phyloP scores from a whole-genome alignment of 192 early-diverging fungal species.

The Kappamyces sp. region DNA sequence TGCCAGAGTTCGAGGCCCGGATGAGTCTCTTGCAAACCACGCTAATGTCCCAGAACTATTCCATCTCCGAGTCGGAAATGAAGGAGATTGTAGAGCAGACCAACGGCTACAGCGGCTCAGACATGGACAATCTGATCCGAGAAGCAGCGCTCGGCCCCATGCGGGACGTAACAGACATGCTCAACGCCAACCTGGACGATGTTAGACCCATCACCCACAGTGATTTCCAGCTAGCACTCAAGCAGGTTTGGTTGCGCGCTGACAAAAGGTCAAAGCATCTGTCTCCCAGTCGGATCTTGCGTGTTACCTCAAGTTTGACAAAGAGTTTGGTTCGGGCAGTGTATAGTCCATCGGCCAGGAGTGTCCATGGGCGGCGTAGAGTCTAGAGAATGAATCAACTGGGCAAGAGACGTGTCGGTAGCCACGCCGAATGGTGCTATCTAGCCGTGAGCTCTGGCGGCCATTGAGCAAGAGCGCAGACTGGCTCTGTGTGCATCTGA shows the following conservation, averaged over 20 bases:
- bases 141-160: constrained; percentile 63
- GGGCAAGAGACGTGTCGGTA: no score
- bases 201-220: constrained; percentile 66
- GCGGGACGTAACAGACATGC: constrained; percentile 59
- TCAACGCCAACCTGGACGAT: constrained; percentile 47
- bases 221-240: constrained; percentile 77
- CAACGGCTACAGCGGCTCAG: constrained; percentile 79
- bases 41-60: constrained; percentile 51
- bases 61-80: constrained; percentile 54
- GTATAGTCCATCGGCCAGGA: no score
- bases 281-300: constrained; percentile 77
- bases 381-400: no score
- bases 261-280: constrained; percentile 58
- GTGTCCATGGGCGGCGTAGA: no score
- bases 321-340: constrained; percentile 55
- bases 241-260: constrained; percentile 33
- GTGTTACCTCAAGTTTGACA: constrained; percentile 67
- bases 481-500: no score
- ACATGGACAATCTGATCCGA: constrained; percentile 80
- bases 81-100: constrained; percentile 58
- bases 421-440: no score
- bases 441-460: no score
- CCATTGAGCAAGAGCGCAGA: no score
- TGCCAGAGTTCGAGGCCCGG: constrained; percentile 72
- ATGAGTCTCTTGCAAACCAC: constrained; percentile 56